Evolutionary conservation across 306 rosid species (phyloP).

Genomic region (Vachellia collinsii): DNA sequence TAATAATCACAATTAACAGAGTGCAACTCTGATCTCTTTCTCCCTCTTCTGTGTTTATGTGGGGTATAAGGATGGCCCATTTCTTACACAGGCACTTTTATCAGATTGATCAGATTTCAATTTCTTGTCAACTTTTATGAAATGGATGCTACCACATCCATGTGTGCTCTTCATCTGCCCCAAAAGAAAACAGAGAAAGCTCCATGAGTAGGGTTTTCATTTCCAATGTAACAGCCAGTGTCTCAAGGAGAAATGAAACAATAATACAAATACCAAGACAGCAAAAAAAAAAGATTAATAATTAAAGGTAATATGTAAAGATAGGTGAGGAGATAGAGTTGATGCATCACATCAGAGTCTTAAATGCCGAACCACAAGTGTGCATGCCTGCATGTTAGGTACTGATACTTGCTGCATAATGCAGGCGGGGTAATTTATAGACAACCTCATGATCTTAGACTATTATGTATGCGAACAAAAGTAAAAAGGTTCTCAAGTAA

Average conservation of each 20-base stretch:
- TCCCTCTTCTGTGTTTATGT: conserved; percentile 1
- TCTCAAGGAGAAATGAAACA: neutral
- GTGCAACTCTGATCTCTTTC: conserved; percentile 40
- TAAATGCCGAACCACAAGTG: conserved; percentile 43
- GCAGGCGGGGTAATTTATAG: conserved; percentile 25
- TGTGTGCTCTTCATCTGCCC: conserved; percentile 52
- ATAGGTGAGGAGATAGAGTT: conserved; percentile 32
- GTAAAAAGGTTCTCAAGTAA: conserved; percentile 20
- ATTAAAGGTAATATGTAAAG: conserved; percentile 4
- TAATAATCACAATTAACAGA: conserved; percentile 35
- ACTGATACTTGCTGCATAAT: conserved; percentile 30
- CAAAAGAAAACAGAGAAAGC: conserved; percentile 35
- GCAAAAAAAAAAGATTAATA: neutral
- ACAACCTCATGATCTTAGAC: neutral
- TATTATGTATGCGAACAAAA: conserved; percentile 20
- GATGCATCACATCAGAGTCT: conserved; percentile 41
- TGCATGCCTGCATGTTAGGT: conserved; percentile 34
- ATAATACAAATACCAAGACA: neutral
- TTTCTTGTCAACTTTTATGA: conserved; percentile 25
- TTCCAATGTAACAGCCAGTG: conserved; percentile 48
- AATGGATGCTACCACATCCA: conserved; percentile 34
- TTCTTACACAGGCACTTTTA: conserved; percentile 21
- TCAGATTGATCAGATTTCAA: conserved; percentile 35
- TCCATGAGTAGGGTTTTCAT: conserved; percentile 37
- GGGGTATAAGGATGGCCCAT: conserved; percentile 3